Percentiles rank a stretch among this genome's conserved stretches.
Conservation (phyloP, 495 filamentous ascomycete genomes). For the Trichoderma reesei region DNA sequence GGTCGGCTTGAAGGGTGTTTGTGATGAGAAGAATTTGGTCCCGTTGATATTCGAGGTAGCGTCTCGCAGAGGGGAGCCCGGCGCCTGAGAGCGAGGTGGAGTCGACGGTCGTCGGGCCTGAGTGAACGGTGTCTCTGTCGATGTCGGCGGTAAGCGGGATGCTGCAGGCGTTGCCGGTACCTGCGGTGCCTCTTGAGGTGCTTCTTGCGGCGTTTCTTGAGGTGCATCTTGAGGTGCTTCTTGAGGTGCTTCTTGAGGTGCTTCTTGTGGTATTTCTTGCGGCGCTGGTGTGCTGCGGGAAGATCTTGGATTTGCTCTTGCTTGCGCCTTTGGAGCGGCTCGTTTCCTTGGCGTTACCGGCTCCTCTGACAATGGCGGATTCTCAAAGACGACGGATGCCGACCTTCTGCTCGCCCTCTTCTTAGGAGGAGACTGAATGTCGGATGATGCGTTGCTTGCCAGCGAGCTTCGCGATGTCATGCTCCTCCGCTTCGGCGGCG, state of each 20-base stretch:
- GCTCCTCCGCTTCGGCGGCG: slow-evolving; percentile 47
- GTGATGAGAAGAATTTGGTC: slow-evolving; percentile 9
- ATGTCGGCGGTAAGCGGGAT: background rate
- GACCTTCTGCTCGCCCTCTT: background rate
- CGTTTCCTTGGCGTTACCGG: background rate
- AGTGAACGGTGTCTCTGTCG: background rate
- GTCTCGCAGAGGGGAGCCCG: slow-evolving; percentile 62
- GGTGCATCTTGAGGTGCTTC: background rate
- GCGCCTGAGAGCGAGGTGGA: slow-evolving; percentile 35
- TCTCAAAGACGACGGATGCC: background rate
- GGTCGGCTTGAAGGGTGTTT: slow-evolving; percentile 46
- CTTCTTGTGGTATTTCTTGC: background rate
- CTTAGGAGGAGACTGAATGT: background rate
- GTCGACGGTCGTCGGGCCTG: slow-evolving; percentile 23
- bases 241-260: background rate
- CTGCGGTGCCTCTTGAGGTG: background rate
- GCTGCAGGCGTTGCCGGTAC: background rate
- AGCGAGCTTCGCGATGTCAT: slow-evolving; percentile 36
- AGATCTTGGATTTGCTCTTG: background rate
- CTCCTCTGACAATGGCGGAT: background rate
- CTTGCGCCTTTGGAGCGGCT: background rate
- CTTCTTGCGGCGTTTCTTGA: background rate
- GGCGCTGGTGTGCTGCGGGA: background rate
- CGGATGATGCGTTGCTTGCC: background rate
- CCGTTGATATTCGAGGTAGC: slow-evolving; percentile 65